Evolutionary conservation across 1,284 basidiomycete genomes (phyloP).

Genomic region (Rhodofomes roseus): DNA sequence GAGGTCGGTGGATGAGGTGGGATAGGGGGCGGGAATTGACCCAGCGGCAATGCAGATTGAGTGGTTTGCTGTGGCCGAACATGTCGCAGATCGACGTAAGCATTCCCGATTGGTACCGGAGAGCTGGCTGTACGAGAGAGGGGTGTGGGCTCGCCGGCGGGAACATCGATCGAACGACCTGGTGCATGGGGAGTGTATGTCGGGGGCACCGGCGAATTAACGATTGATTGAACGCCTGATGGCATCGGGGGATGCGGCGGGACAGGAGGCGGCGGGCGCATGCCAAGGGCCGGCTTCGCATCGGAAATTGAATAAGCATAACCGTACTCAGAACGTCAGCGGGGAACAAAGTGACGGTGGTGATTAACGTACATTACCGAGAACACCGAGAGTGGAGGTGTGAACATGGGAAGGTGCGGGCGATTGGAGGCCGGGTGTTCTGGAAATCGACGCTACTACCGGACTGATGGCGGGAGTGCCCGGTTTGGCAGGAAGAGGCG

Average conservation of each 20-base stretch:
- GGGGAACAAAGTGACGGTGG: constrained; percentile 1
- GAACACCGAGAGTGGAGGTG: constrained; percentile 9
- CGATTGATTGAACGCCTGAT: constrained; percentile 15
- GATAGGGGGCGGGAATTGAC: constrained; percentile 5
- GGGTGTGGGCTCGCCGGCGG: constrained; percentile 9
- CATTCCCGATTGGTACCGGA: neutral
- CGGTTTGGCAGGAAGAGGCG: constrained; percentile 46
- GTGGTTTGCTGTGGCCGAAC: neutral
- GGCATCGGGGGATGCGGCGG: constrained; percentile 25
- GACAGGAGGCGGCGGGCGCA: constrained; percentile 39
- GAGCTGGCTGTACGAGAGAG: constrained; percentile 12
- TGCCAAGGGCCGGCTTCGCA: constrained; percentile 28
- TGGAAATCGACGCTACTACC: constrained; percentile 9
- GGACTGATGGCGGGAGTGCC: constrained; percentile 20
- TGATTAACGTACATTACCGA: constrained; percentile 15
- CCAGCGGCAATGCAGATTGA: constrained; percentile 4
- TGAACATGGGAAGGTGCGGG: constrained; percentile 5
- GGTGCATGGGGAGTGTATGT: constrained; percentile 20
- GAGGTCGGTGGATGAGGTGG: constrained; percentile 15
- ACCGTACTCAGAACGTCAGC: constrained; percentile 6
- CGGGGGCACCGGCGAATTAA: constrained; percentile 21
- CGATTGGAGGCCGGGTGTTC: constrained; percentile 18
- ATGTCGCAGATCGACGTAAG: neutral
- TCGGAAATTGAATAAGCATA: constrained; percentile 8
- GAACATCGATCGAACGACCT: constrained; percentile 7